Conservation (phyloP, 2,329 filamentous ascomycete genomes). For the Aspergillus sp. region DNA sequence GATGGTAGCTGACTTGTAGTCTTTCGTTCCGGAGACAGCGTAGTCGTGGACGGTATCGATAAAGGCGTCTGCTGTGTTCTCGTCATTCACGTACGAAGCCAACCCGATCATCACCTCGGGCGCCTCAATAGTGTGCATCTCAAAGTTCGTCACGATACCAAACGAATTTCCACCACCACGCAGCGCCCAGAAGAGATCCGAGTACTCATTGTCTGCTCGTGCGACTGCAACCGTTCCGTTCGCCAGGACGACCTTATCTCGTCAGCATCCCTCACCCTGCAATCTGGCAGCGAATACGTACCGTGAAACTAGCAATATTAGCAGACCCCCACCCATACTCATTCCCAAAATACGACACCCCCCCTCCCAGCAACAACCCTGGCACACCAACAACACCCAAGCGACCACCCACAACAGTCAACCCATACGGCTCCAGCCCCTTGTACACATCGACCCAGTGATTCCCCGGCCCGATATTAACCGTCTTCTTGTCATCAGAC, state of each 20-base stretch:
- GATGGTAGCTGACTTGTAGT: background rate
- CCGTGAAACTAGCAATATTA: background rate
- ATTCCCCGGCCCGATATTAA: background rate
- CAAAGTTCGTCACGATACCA: background rate
- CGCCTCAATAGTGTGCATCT: background rate
- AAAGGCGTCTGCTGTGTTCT: background rate
- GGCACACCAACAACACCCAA: background rate
- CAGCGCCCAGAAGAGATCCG: conserved; percentile 17
- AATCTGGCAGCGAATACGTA: background rate
- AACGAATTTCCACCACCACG: conserved; percentile 10
- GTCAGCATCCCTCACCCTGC: background rate
- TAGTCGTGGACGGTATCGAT: background rate
- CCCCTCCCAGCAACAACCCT: background rate
- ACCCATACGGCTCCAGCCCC: background rate
- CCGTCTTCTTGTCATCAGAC: background rate
- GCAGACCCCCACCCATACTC: background rate
- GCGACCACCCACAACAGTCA: background rate
- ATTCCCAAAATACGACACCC: conserved; percentile 1
- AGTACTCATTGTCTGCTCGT: conserved; percentile 8
- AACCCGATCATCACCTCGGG: background rate
- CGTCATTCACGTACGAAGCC: background rate
- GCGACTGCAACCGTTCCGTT: conserved; percentile 11
- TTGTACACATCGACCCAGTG: background rate
- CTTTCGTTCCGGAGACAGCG: background rate
- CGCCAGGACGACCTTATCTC: background rate